Evolutionary conservation across 2,329 filamentous ascomycete species (phyloP).

Genomic region (Tricladium varicosporioides): DNA sequence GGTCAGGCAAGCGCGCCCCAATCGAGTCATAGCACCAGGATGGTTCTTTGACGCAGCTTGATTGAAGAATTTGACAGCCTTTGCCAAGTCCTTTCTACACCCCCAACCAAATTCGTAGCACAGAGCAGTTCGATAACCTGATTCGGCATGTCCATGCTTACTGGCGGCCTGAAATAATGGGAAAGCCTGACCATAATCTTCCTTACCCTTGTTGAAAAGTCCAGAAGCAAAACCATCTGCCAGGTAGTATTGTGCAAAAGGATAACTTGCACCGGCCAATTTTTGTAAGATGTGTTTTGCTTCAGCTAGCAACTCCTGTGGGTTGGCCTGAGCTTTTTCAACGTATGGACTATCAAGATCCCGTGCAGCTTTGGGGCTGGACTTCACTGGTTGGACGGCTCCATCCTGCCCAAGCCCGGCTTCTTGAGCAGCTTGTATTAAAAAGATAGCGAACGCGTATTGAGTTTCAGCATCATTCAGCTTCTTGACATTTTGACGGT

Average conservation of each 20-base stretch:
- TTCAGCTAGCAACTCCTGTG: slow-evolving; percentile 75
- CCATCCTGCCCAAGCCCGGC: slow-evolving; percentile 57
- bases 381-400: slow-evolving; percentile 19
- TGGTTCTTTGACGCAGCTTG: slow-evolving; percentile 90
- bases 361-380: slow-evolving; percentile 44
- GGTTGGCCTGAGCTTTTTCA: slow-evolving; percentile 48
- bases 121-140: slow-evolving; percentile 86
- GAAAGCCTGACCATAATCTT: slow-evolving; percentile 89
- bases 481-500: slow-evolving; percentile 94
- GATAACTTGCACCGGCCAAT: slow-evolving; percentile 83
- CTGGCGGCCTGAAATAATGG: slow-evolving; percentile 89
- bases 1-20: slow-evolving; percentile 85
- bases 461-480: slow-evolving; percentile 86
- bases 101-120: slow-evolving; percentile 99
- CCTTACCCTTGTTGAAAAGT: slow-evolving; percentile 90
- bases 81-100: slow-evolving; percentile 81
- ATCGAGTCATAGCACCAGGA: slow-evolving; percentile 88
- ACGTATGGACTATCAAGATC: slow-evolving; percentile 47
- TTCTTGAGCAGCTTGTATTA: slow-evolving; percentile 86
- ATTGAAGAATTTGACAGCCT: slow-evolving; percentile 91
- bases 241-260: slow-evolving; percentile 97
- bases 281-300: slow-evolving; percentile 86
- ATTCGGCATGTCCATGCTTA: slow-evolving; percentile 96
- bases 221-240: slow-evolving; percentile 93
- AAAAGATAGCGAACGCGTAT: slow-evolving; percentile 94